Percentiles rank a stretch among this genome's conserved stretches.
Evolutionary conservation across 2,329 filamentous ascomycete genomes (phyloP).

Genomic region (Cordyceps militaris): DNA sequence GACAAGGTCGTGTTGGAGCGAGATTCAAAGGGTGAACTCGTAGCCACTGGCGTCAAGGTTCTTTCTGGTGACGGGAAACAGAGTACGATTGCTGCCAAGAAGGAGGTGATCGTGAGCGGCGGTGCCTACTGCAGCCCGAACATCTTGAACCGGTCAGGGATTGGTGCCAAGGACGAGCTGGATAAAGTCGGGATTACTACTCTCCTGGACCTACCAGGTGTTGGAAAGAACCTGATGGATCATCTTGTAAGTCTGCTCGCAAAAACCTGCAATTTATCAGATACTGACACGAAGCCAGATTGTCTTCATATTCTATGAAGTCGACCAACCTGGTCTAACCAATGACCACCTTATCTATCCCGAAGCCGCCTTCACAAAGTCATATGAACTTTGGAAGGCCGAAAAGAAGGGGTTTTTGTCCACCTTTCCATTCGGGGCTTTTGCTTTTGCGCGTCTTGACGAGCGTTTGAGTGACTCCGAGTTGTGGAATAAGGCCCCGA

Average conservation of each 20-base stretch:
- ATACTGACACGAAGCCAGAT: constrained; percentile 27
- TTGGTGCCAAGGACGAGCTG: constrained; percentile 38
- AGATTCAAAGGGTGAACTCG: constrained; percentile 25
- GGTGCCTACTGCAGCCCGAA: constrained; percentile 46
- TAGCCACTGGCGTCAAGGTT: constrained; percentile 36
- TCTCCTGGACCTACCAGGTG: constrained; percentile 37
- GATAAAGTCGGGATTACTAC: constrained; percentile 34
- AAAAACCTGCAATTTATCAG: background rate
- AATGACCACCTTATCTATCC: constrained; percentile 49
- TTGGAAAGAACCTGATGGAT: constrained; percentile 45
- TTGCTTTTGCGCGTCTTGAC: constrained; percentile 55
- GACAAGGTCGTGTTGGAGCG: constrained; percentile 44
- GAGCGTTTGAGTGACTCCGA: constrained; percentile 47
- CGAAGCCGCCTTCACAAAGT: constrained; percentile 40
- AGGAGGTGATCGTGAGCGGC: constrained; percentile 33
- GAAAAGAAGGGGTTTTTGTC: constrained; percentile 52
- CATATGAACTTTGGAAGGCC: constrained; percentile 49
- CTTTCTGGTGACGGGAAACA: constrained; percentile 35
- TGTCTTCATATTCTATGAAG: constrained; percentile 55
- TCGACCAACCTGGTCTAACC: constrained; percentile 43
- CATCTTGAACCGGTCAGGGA: constrained; percentile 45
- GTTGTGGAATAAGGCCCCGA: constrained; percentile 45
- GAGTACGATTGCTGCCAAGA: constrained; percentile 33
- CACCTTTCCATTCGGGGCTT: constrained; percentile 55
- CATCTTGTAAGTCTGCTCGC: constrained; percentile 28